These are phyloP conservation scores for Cryptosporidium tyzzeri DNA, from an alignment of 169 alveolate genomes.

Conservation along the genomic window DNA sequence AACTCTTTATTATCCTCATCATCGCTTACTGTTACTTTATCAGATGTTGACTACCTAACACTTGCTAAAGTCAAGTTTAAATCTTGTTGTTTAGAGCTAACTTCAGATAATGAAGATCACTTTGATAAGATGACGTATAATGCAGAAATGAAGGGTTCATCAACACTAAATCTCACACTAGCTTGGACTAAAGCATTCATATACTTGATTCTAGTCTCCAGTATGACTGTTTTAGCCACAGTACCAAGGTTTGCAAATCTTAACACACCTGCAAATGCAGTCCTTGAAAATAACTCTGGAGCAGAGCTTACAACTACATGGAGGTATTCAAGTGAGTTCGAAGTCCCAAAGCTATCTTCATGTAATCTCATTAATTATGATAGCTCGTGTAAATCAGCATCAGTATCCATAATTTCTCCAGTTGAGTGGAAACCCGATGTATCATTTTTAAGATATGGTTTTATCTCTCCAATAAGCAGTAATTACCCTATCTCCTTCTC, in stretches of 20 bases:
- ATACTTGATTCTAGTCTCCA: conserved; percentile 30
- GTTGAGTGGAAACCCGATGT: conserved; percentile 13
- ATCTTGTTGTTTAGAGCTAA: conserved; percentile 38
- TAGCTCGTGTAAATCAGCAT: conserved; percentile 40
- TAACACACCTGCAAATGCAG: conserved; percentile 18
- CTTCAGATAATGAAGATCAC: conserved; percentile 26
- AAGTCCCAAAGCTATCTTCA: conserved; percentile 10
- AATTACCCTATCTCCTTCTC: conserved; percentile 49
- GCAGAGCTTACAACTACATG: conserved; percentile 52
- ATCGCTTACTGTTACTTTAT: neutral
- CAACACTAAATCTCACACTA: conserved; percentile 12
- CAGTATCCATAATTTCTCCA: conserved; percentile 9
- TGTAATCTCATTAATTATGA: conserved; percentile 10
- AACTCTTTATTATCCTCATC: neutral
- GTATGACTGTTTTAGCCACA: conserved; percentile 35
- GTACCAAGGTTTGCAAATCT: conserved; percentile 36
- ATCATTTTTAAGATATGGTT: conserved; percentile 64
- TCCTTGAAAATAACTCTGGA: conserved; percentile 31
- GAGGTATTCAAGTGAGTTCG: conserved; percentile 40
- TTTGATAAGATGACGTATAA: conserved; percentile 28
- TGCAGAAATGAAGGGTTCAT: conserved; percentile 11
- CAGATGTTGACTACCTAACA: neutral
- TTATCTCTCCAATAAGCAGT: conserved; percentile 26
- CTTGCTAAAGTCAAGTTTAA: conserved; percentile 14
- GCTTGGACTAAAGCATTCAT: conserved; percentile 71